Percentiles rank a stretch among this genome's conserved stretches.
phyloP scores from a whole-genome alignment of 1,284 basidiomycete species.

The Cryptococcus sp. region DNA sequence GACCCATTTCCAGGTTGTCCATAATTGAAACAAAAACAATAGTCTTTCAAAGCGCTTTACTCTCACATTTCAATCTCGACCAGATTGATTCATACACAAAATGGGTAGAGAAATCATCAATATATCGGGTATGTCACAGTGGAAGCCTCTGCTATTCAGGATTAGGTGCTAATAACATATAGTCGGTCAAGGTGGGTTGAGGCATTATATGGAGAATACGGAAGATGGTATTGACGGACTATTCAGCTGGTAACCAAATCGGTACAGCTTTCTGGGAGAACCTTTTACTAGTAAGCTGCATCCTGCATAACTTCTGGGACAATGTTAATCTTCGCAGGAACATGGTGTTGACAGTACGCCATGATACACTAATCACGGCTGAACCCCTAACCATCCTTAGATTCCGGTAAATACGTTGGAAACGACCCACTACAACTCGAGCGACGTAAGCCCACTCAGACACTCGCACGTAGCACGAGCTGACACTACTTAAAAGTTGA shows the following conservation, averaged over 20 bases:
- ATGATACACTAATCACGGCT: neutral
- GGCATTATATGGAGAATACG: neutral
- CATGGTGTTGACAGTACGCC: constrained; percentile 40
- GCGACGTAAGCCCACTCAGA: constrained; percentile 20
- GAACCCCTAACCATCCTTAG: constrained; percentile 7
- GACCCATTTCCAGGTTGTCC: too few relatives aligned
- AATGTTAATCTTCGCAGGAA: constrained; percentile 18
- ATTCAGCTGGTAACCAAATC: constrained; percentile 41
- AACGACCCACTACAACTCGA: constrained; percentile 37
- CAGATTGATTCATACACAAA: neutral
- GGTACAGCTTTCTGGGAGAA: constrained; percentile 45
- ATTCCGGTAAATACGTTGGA: constrained; percentile 38
- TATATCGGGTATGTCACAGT: constrained; percentile 28
- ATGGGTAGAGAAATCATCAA: constrained; percentile 43
- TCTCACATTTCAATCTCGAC: too few relatives aligned
- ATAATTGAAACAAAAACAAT: too few relatives aligned
- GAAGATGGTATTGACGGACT: neutral
- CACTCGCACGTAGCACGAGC: too few relatives aligned
- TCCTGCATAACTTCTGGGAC: neutral
- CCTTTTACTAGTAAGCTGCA: constrained; percentile 35
- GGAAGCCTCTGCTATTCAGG: neutral
- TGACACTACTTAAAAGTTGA: constrained; percentile 21
- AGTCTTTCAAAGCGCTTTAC: too few relatives aligned
- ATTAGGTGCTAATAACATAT: constrained; percentile 5
- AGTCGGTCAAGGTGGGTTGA: constrained; percentile 21